Evolutionary conservation across 352 stramenopile genomes (phyloP), one percentile per base, ranked within the genome.

Genomic region (Phytophthora cryptogea): DNA sequence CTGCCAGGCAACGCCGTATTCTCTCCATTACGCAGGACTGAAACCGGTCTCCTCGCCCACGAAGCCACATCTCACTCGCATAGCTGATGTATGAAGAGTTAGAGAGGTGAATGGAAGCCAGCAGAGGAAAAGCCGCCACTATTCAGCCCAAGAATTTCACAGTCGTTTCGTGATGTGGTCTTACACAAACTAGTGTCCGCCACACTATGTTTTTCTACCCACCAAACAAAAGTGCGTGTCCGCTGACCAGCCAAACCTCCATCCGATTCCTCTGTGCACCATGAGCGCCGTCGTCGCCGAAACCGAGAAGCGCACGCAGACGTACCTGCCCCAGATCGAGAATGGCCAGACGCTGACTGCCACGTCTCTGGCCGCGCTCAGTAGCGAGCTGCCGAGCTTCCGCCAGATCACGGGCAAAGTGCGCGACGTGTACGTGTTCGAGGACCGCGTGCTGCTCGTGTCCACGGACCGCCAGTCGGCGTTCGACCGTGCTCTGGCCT

Each of bases 401-500:
- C 52, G 58, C 30, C 82, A 92, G 68, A 76, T 89, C 59, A 78
- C 75, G 27, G 85, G 85, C 65, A 94, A 98, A 52, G 94, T 98
- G 26, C 86, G 94, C 59, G 94, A 98, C 66, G 76, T 97, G 36
- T 98, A 98, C 79, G 74, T 92, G 54, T 90, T 92, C 41, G 73
- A 69, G 7, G 69, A 93, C 67, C 69, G 83, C 31, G 88, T 99
- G 48, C 78, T 99, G 49, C 86, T 99, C 40, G 86, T 99, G 32
- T 98, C 97, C n/a, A 99, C 97, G 33, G 97, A 99, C 82, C 89
- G 97, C 31, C 96, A 99, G 78, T 98, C 92, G 43, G 97, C 97
- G 7, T 99, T 99, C 76, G 97, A 99, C 85, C 93, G 97, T 23
- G 81, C 93, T 42, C 85, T 99, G 32, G 95, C 96, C 13, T 83